Evolutionary conservation across 2,329 filamentous ascomycete species (phyloP).

Genomic region (Penicillium vulpinum): DNA sequence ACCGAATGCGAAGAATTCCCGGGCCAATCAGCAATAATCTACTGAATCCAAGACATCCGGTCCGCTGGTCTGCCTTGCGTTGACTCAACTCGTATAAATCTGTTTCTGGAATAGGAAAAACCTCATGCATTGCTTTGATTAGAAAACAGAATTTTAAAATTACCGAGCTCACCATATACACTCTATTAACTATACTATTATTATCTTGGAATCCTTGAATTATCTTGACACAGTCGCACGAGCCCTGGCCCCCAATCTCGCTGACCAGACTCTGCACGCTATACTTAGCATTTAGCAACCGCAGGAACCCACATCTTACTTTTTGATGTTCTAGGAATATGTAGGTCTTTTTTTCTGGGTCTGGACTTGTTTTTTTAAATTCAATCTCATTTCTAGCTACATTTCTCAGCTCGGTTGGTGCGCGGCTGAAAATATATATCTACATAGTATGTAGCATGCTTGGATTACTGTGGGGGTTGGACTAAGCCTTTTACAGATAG

Average conservation of each 20-base stretch:
- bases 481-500: neutral
- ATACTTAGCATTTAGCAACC: conserved; percentile 6
- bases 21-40: neutral
- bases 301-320: neutral
- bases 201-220: neutral
- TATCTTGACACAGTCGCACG: conserved; percentile 2
- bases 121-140: neutral
- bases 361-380: neutral
- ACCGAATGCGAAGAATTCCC: neutral
- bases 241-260: conserved; percentile 4
- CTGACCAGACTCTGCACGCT: neutral
- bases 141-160: neutral
- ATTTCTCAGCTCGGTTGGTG: neutral
- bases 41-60: neutral
- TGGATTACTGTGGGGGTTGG: neutral
- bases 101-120: neutral
- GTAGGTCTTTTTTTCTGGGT: neutral
- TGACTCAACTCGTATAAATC: conserved; percentile 8
- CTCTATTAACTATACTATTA: neutral
- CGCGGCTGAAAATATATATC: neutral
- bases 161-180: neutral
- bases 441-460: too few species aligned
- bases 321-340: neutral
- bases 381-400: neutral
- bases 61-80: conserved; percentile 3